Evolutionary conservation across 2,329 filamentous ascomycete species (phyloP).

Genomic region (Chaetothyriales sp.): DNA sequence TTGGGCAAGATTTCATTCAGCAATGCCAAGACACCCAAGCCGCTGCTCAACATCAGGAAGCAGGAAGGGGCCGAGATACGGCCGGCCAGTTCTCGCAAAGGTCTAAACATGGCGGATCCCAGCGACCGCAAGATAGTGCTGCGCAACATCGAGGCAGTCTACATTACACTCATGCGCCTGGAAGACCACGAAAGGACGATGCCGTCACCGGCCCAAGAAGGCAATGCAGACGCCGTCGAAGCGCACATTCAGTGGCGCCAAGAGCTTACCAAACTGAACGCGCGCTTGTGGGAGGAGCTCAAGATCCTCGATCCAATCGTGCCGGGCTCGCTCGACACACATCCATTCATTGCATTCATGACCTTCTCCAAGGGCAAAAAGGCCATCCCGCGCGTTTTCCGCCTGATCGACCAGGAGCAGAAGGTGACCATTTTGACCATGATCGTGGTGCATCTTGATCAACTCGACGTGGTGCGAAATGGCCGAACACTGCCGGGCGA

Average conservation of each 20-base stretch:
- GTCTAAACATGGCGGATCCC: constrained; percentile 37
- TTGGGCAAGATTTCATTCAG: constrained; percentile 97
- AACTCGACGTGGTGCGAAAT: constrained; percentile 74
- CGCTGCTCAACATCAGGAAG: constrained; percentile 88
- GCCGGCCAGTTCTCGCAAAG: constrained; percentile 31
- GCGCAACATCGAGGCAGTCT: constrained; percentile 77
- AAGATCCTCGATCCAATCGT: constrained; percentile 90
- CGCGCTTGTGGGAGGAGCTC: constrained; percentile 68
- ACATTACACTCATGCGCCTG: constrained; percentile 77
- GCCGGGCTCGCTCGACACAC: constrained; percentile 51
- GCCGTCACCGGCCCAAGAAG: constrained; percentile 48
- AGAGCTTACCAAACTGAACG: constrained; percentile 56
- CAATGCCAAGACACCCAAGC: constrained; percentile 94
- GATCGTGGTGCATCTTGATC: constrained; percentile 85
- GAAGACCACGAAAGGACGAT: constrained; percentile 82
- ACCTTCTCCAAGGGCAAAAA: constrained; percentile 95
- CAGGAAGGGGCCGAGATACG: constrained; percentile 51
- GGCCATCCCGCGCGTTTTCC: constrained; percentile 85
- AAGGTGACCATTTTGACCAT: constrained; percentile 87
- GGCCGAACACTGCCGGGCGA: constrained; percentile 64
- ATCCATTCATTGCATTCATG: constrained; percentile 92
- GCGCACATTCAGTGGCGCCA: constrained; percentile 69
- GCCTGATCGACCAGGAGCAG: constrained; percentile 81
- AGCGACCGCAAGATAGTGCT: constrained; percentile 72
- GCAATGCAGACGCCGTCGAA: constrained; percentile 55